These are phyloP conservation scores for Stylosanthes scabra DNA, from an alignment of 331 rosid species.

Conservation along the genomic window DNA sequence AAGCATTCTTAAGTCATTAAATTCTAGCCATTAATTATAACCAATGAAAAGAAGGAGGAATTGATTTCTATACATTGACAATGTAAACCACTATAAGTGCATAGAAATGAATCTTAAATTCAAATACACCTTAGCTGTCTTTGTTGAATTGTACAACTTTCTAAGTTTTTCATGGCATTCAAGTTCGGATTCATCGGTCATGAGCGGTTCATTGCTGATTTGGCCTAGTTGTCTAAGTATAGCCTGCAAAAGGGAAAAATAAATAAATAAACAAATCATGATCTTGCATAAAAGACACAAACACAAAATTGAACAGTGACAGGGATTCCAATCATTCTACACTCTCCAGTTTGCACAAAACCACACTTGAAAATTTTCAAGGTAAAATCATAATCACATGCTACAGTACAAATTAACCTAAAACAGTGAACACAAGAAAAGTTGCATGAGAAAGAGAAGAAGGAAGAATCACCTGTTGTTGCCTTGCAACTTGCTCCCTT, in stretches of 20 bases:
- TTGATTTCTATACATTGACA: too few relatives aligned
- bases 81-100: too few relatives aligned
- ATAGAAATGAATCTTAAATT: neutral
- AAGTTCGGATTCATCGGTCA: slow-evolving; percentile 79
- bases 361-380: slow-evolving; percentile 4
- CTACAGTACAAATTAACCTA: slow-evolving; percentile 31
- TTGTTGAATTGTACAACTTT: slow-evolving; percentile 78
- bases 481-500: slow-evolving; percentile 93
- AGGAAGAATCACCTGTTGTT: slow-evolving; percentile 76
- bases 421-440: neutral
- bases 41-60: neutral
- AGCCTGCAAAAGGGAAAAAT: slow-evolving; percentile 57
- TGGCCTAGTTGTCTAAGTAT: slow-evolving; percentile 83
- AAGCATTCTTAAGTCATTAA: slow-evolving; percentile 6
- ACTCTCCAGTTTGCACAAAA: neutral
- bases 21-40: neutral
- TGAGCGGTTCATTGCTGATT: slow-evolving; percentile 64
- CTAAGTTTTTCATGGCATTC: slow-evolving; percentile 79
- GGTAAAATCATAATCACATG: slow-evolving; percentile 13
- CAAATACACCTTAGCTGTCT: slow-evolving; percentile 73
- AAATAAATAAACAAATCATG: slow-evolving; percentile 12
- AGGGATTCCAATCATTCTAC: neutral
- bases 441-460: neutral
- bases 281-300: neutral
- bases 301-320: slow-evolving; percentile 28